Percentiles rank a stretch among this genome's conserved stretches.
Conservation (phyloP, 176 grass and related monocot genomes). For the Triticum urartu region DNA sequence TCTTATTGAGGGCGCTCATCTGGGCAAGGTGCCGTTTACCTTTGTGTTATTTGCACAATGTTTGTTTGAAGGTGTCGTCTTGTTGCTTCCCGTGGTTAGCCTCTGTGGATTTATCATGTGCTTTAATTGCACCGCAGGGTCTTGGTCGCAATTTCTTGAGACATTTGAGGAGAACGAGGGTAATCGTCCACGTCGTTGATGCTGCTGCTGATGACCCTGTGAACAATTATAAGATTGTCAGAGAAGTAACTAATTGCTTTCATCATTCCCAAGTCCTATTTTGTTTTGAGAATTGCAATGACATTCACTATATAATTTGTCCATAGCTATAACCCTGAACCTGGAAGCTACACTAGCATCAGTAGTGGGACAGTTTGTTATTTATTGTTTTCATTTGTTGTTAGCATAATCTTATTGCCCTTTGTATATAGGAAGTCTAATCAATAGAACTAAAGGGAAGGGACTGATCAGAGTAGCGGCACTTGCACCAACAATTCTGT, state of each 20-base stretch:
- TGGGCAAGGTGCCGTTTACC: slow-evolving; percentile 63
- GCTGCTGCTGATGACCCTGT: slow-evolving; percentile 79
- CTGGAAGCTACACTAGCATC: neutral
- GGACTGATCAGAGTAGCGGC: neutral
- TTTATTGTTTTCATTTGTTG: neutral
- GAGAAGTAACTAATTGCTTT: slow-evolving; percentile 70
- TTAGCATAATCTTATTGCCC: neutral
- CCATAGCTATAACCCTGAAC: neutral
- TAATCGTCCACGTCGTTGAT: slow-evolving; percentile 95
- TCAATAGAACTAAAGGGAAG: neutral
- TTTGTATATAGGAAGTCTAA: neutral
- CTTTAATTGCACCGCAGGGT: slow-evolving; percentile 55
- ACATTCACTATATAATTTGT: neutral
- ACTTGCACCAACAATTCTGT: neutral
- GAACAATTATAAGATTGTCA: slow-evolving; percentile 89
- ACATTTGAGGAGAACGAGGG: slow-evolving; percentile 90
- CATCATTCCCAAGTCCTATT: neutral
- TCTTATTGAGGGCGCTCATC: slow-evolving; percentile 96
- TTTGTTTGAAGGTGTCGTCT: neutral
- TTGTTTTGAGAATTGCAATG: neutral
- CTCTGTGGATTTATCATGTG: slow-evolving; percentile 16
- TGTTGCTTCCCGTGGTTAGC: slow-evolving; percentile 3
- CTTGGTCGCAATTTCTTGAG: slow-evolving; percentile 97
- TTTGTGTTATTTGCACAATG: slow-evolving; percentile 4
- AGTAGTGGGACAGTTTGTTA: neutral